Conservation (phyloP, 148 eudicot genomes). For the Persicaria maculosa region DNA sequence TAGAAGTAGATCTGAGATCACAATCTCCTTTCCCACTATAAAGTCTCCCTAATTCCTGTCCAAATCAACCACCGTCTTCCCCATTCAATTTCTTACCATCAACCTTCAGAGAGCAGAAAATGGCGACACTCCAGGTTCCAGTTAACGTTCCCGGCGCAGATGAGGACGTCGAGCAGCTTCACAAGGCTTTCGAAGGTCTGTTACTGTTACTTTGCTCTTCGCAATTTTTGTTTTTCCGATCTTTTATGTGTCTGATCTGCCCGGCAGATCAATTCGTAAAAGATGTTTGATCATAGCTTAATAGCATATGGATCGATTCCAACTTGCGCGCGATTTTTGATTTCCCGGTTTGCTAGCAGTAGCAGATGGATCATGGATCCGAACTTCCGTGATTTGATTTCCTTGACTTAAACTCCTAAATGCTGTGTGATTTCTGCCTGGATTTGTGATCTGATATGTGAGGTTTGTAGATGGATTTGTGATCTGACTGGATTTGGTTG, state of each 20-base stretch:
- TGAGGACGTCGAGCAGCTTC: constrained; percentile 63
- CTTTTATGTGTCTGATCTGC: too few relatives aligned
- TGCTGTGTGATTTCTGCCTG: not conserved
- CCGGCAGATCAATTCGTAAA: too few relatives aligned
- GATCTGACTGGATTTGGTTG: not conserved
- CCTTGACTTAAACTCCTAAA: not conserved
- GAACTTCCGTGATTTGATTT: not conserved
- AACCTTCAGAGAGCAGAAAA: constrained; percentile 7
- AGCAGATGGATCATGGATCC: not conserved
- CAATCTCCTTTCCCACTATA: not conserved
- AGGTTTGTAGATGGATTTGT: not conserved
- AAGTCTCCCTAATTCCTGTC: not conserved
- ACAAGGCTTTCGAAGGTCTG: constrained; percentile 58
- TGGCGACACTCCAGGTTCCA: constrained; percentile 65
- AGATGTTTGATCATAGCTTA: too few relatives aligned
- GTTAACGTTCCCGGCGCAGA: constrained; percentile 42
- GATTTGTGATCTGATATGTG: not conserved
- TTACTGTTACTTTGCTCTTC: not conserved
- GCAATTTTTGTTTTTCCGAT: too few relatives aligned
- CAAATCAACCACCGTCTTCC: not conserved
- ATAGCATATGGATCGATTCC: too few relatives aligned
- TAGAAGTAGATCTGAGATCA: not conserved
- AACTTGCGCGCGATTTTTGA: not conserved
- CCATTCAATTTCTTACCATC: not conserved
- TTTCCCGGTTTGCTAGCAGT: not conserved